Percentiles rank a stretch among this genome's conserved stretches.
Conservation (phyloP, 192 early-diverging fungal species). For the Backusella tarrabulga region DNA sequence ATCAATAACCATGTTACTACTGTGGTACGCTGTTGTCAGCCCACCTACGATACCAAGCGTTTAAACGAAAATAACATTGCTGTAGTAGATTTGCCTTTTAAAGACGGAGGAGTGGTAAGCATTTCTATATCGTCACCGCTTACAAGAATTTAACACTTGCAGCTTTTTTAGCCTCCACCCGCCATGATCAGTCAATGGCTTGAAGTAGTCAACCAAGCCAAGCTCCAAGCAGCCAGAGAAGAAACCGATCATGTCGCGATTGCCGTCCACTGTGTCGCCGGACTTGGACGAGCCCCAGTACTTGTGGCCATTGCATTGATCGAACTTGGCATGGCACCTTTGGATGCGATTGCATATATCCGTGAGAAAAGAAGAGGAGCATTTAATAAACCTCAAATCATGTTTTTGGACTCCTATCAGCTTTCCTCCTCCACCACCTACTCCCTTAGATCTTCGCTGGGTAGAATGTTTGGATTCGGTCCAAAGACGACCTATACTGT, state of each 20-base stretch:
- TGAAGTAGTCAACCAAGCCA: slow-evolving; percentile 54
- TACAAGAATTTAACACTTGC: background rate
- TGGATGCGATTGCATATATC: slow-evolving; percentile 73
- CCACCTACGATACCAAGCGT: slow-evolving; percentile 69
- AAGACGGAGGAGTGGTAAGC: slow-evolving; percentile 78
- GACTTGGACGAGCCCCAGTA: slow-evolving; percentile 90
- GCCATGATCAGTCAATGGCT: slow-evolving; percentile 59
- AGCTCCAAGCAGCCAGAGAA: slow-evolving; percentile 26
- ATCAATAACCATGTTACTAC: slow-evolving; percentile 70
- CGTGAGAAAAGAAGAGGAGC: slow-evolving; percentile 71
- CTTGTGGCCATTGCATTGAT: slow-evolving; percentile 82
- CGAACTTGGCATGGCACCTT: slow-evolving; percentile 69
- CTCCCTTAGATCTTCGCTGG: slow-evolving; percentile 21
- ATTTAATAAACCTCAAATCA: slow-evolving; percentile 74
- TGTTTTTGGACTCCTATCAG: slow-evolving; percentile 41
- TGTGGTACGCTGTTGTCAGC: slow-evolving; percentile 87
- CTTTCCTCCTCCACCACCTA: background rate
- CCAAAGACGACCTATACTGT: background rate
- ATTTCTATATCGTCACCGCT: background rate
- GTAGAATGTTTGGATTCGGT: slow-evolving; percentile 23
- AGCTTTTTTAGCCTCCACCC: slow-evolving; percentile 34
- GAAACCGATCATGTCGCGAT: slow-evolving; percentile 44
- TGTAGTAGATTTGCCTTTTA: slow-evolving; percentile 85
- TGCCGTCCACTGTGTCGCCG: slow-evolving; percentile 94
- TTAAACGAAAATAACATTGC: slow-evolving; percentile 59